Evolutionary conservation across 208 protist species (phyloP).

Genomic region (Leptomonas seymouri): DNA sequence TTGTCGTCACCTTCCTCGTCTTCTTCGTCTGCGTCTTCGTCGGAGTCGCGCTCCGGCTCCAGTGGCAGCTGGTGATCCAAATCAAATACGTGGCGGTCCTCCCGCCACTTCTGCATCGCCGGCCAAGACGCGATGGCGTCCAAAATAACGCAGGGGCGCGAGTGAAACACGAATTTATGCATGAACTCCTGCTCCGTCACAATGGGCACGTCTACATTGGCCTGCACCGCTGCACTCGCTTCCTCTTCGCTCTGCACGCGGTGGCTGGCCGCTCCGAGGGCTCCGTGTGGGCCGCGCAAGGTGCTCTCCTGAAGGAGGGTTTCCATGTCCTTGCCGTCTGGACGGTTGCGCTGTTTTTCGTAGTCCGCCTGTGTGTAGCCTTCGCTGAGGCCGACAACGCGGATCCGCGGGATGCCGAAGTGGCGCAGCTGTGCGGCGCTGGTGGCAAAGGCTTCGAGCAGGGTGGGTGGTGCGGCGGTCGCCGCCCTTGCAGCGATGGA

Average conservation of each 20-base stretch:
- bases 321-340: slow-evolving; percentile 32
- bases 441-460: slow-evolving; percentile 67
- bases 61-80: slow-evolving; percentile 57
- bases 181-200: slow-evolving; percentile 83
- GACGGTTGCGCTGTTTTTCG: slow-evolving; percentile 15
- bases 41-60: slow-evolving; percentile 23
- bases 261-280: slow-evolving; percentile 13
- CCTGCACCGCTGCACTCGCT: slow-evolving; percentile 7
- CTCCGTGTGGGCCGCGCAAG: slow-evolving; percentile 10
- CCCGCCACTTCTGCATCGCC: slow-evolving; percentile 68
- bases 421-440: slow-evolving; percentile 67
- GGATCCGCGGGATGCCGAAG: slow-evolving; percentile 72
- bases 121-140: slow-evolving; percentile 75
- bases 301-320: slow-evolving; percentile 34
- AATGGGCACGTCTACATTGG: slow-evolving; percentile 30
- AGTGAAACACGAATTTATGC: slow-evolving; percentile 86
- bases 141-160: slow-evolving; percentile 79
- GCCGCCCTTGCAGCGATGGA: neutral
- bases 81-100: slow-evolving; percentile 82
- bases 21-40: slow-evolving; percentile 35
- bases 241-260: slow-evolving; percentile 14
- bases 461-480: slow-evolving; percentile 24
- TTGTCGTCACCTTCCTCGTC: slow-evolving; percentile 25
- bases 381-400: slow-evolving; percentile 66
- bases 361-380: slow-evolving; percentile 31